Percentiles rank a stretch among this genome's conserved stretches.
These are phyloP conservation scores for Claviceps spartinae DNA, from an alignment of 2,329 filamentous ascomycete species.

Conservation along the genomic window DNA sequence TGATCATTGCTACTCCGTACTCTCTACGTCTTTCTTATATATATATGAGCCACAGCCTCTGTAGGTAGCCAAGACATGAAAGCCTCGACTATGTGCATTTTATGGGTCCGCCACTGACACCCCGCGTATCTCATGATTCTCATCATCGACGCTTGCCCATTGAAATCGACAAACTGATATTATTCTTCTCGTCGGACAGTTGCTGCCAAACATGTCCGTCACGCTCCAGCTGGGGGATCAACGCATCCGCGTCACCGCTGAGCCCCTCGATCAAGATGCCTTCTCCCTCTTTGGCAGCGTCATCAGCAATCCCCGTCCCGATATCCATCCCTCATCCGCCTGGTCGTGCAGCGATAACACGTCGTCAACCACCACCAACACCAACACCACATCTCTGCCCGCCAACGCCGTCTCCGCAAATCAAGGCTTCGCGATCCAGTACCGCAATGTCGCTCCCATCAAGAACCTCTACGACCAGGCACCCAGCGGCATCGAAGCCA, in stretches of 20 bases:
- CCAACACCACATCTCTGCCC: background rate
- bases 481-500: constrained; percentile 34
- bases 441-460: constrained; percentile 63
- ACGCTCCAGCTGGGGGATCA: constrained; percentile 13
- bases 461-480: constrained; percentile 56
- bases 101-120: background rate
- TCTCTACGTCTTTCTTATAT: background rate
- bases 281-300: constrained; percentile 78
- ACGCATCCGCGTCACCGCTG: constrained; percentile 34
- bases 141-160: background rate
- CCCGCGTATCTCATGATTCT: background rate
- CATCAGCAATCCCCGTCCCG: constrained; percentile 56
- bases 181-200: background rate
- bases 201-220: constrained; percentile 12
- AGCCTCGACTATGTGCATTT: background rate
- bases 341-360: constrained; percentile 25
- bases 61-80: background rate
- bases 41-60: background rate
- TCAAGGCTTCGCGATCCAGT: constrained; percentile 81
- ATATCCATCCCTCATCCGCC: constrained; percentile 34
- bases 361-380: constrained; percentile 16
- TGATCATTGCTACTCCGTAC: too few relatives aligned
- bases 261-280: constrained; percentile 50
- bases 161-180: background rate
- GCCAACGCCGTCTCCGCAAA: constrained; percentile 51